Conservation (phyloP, 192 early-diverging fungal genomes). For the Coemansia sp. region DNA sequence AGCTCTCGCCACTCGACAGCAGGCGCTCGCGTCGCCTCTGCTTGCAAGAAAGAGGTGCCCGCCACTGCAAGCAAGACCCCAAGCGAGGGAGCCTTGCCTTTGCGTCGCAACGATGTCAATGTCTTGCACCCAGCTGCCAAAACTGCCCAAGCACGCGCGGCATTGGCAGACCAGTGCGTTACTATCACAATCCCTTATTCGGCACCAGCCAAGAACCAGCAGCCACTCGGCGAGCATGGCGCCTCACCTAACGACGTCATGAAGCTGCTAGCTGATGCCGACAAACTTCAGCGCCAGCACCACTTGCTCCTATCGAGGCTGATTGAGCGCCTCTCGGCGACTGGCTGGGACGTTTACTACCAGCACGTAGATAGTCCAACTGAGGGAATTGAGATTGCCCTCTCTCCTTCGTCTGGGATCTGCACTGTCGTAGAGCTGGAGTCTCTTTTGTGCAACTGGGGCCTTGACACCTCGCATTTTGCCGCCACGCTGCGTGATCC, state of each 20-base stretch:
- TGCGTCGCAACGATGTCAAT: background rate
- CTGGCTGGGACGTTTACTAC: slow-evolving; percentile 44
- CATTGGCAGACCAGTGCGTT: slow-evolving; percentile 32
- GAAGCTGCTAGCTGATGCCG: slow-evolving; percentile 25
- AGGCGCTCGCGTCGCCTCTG: background rate
- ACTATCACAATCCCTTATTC: slow-evolving; percentile 39
- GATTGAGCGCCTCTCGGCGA: slow-evolving; percentile 35
- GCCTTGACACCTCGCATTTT: slow-evolving; percentile 37
- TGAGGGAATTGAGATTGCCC: slow-evolving; percentile 33
- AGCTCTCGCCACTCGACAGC: background rate
- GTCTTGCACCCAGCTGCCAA: slow-evolving; percentile 17
- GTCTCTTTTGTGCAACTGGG: slow-evolving; percentile 41
- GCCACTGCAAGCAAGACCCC: too few relatives aligned
- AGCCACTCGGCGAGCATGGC: background rate
- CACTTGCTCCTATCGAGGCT: slow-evolving; percentile 34
- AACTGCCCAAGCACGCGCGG: slow-evolving; percentile 22
- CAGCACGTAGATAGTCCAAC: slow-evolving; percentile 16
- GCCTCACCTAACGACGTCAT: slow-evolving; percentile 25
- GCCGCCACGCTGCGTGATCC: slow-evolving; percentile 34
- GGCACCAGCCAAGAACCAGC: background rate
- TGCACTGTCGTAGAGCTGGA: slow-evolving; percentile 26
- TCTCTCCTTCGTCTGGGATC: slow-evolving; percentile 43
- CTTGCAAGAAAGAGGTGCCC: background rate
- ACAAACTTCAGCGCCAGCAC: slow-evolving; percentile 31
- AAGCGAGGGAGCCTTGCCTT: background rate